Conservation (phyloP, 768 basidiomycete species). For the Dentipellis sp. region DNA sequence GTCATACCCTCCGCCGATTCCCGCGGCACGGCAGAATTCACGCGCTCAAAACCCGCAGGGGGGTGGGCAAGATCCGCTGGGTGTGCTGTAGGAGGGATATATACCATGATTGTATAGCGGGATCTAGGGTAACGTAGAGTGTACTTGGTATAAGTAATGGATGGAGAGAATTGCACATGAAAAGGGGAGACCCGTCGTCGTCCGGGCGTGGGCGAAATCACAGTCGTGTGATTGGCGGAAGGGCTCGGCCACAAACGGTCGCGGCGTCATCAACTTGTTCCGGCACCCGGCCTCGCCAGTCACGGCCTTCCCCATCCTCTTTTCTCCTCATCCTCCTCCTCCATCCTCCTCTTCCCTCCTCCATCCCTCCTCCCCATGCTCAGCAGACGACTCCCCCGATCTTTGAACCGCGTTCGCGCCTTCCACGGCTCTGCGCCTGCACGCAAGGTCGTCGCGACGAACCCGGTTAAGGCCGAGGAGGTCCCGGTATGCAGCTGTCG, state of each 20-base stretch:
- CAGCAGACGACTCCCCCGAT: conserved; percentile 51
- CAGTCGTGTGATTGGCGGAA: conserved; percentile 12
- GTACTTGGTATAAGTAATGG: neutral
- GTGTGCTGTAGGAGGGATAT: conserved; percentile 17
- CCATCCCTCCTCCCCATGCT: conserved; percentile 35
- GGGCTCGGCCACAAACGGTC: neutral
- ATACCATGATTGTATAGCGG: neutral
- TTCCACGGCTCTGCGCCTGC: conserved; percentile 60
- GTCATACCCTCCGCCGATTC: neutral
- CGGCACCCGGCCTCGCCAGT: neutral
- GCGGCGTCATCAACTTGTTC: neutral
- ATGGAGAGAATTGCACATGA: neutral
- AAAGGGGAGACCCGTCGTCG: neutral
- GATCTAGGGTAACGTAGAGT: neutral
- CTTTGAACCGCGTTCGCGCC: conserved; percentile 37
- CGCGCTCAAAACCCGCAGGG: conserved; percentile 15
- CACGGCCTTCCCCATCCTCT: neutral
- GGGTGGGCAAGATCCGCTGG: conserved; percentile 19
- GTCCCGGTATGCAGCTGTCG: conserved; percentile 46
- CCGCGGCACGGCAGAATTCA: conserved; percentile 5
- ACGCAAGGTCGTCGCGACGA: conserved; percentile 56
- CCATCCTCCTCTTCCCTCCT: conserved; percentile 14
- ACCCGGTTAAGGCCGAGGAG: conserved; percentile 73
- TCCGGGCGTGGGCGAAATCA: neutral
- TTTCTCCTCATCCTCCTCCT: conserved; percentile 3